These are phyloP conservation scores for Porcisia deanei DNA, from an alignment of 208 protist genomes.

Conservation along the genomic window DNA sequence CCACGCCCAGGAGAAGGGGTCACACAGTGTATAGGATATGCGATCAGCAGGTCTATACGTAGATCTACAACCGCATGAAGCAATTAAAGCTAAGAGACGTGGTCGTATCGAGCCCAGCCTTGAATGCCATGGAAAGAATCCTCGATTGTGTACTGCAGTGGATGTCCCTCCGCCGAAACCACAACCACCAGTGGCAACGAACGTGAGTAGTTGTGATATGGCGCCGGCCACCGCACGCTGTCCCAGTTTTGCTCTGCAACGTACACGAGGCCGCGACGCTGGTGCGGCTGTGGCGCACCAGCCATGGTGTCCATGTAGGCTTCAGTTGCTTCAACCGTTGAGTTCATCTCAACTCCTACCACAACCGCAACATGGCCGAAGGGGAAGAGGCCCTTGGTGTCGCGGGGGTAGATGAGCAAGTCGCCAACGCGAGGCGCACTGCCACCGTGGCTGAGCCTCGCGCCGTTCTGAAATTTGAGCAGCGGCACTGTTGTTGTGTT, in stretches of 20 bases:
- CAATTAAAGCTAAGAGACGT: background rate
- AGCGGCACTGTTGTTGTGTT: conserved; percentile 37
- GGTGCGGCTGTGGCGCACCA: background rate
- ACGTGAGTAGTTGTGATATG: conserved; percentile 71
- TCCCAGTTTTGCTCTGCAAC: conserved; percentile 90
- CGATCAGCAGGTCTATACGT: background rate
- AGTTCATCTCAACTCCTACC: conserved; percentile 35
- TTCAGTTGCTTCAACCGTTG: background rate
- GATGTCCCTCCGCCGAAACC: background rate
- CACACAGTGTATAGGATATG: background rate
- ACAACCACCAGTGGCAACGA: conserved; percentile 21
- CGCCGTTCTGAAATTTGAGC: conserved; percentile 49
- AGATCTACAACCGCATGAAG: background rate
- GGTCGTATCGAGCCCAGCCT: conserved; percentile 45
- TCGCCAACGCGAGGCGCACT: conserved; percentile 49
- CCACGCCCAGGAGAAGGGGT: background rate
- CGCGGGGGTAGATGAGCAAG: conserved; percentile 70
- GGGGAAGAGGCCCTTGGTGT: conserved; percentile 38
- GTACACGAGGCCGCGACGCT: conserved; percentile 25
- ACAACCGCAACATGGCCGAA: conserved; percentile 84
- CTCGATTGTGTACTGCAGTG: conserved; percentile 23
- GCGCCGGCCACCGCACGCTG: conserved; percentile 56
- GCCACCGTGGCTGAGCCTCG: conserved; percentile 17
- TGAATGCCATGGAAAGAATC: conserved; percentile 29
- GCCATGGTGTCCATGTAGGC: background rate